Base-by-base conservation (phyloP, 352 stramenopile genomes). In the Discostella stelligera region DNA sequence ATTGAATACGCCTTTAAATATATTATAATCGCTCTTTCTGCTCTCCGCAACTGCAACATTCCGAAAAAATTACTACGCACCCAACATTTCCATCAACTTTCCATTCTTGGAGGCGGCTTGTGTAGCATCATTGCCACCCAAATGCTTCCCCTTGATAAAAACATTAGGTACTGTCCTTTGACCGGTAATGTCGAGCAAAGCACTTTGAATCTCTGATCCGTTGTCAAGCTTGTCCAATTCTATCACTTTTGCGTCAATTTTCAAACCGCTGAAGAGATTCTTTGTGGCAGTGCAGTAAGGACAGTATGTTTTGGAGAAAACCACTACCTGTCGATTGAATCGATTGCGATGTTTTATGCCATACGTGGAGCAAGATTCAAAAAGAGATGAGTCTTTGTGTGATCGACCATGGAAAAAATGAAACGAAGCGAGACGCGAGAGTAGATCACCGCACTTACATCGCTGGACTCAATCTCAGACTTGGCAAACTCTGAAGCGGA, bases 151-250 rank as follows among this genome's bases (percentile, higher is more conserved):
- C 65, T 94, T 95, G 59, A 99, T 95, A 83, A 99, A 99, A 39
- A 99, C 95, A 80, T 99, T 98, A 0, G 97, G 97, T 48, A 99
- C 96, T 2, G 96, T 98, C 61, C 92, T 92, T 71, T 98, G 96
- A 76, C 77, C 95, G 39, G 96, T 98, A 62, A 98, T 88, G 27
- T 92, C 77, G 60, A 94, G 87, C 30, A 99, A 85, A 61, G 94
- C 97, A 44, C 83, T 80, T 85, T 98, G 95, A 72, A 99, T 97
- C 23, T 93, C 91, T 11, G 66, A 66, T 61, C 96, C 96, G 77
- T 98, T 95, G 11, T 92, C 44, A 11, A 89, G 62, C 66, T 86
- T 37, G 74, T 94, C 79, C 23, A 94, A 69, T 71, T 94, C 82
- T 32, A 90, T 75, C 14, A 91, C 56, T 30, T 80, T 83, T 2